Evolutionary conservation across 179 eudicot species (phyloP), one percentile per base, ranked within the genome.

Genomic region (Carnegiea gigantea): DNA sequence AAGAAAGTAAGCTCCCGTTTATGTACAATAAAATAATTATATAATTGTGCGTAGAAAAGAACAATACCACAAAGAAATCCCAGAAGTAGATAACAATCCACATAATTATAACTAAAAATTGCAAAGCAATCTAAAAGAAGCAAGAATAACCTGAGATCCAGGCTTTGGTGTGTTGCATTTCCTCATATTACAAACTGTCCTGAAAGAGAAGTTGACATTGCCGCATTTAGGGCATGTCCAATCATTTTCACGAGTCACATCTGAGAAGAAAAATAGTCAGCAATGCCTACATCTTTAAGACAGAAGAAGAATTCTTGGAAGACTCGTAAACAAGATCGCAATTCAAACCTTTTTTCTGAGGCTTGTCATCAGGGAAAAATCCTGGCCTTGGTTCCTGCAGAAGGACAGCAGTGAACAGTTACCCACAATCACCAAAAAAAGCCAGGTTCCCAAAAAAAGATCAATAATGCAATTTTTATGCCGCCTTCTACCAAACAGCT

Each of bases 201-300:
- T 85, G 40, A 96, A 96, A 7, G 99, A 92, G 87, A 94, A 96
- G 88, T 96, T 96, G 78, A 94, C 93, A 84, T 96, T 96, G 81
- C 98, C 97, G 88, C 99, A 96, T 71, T 94, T 92, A 15, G 99
- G 99, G 87, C 99, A 96, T 43, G 85, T 81, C 99, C 99, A 96
- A 82, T 96, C 99, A 81, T 92, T 92, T 68, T 92, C 98, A 81
- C 95, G 95, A 2, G 92, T 88, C 84, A 81, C 92, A 87, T 94
- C 98, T 94, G 76, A 68, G 44, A 77, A 70, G 46, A 40, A 65
- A 13, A 68, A 71, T 49, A 76, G 14, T 77, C 53, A 79, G 64
- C 23, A 48, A 1, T 40, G 33, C 15, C 14, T 21, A 67, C 36
- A 36, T 64, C 43, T 1, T 38, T 20, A 33, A 23, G 33, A 62